Evolutionary conservation across 1,284 basidiomycete species (phyloP), one percentile per base, ranked within the genome.

Genomic region (Acaromyces ingoldii): DNA sequence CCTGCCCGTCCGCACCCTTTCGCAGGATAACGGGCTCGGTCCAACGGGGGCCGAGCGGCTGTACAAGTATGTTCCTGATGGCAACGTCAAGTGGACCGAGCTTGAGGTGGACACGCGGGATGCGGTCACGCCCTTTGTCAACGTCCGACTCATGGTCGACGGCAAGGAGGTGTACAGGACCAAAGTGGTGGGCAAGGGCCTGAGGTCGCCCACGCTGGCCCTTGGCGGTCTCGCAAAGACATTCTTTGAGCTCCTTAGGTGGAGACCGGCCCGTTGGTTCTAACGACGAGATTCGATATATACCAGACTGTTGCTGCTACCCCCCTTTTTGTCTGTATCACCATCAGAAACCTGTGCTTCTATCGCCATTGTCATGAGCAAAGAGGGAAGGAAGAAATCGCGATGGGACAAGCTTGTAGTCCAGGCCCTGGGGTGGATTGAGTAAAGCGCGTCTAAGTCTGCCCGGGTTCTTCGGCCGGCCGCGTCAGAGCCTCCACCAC

Each of bases 71-170:
- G 46, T 74, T 10, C 75, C 74, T 4, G 66, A 74, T 40, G 72
- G 72, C 6, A 77, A 78, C 58, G 53, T 70, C 58, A 79, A 79
- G 61, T 78, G 77, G 68, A 83, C 85, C 6, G 78, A 84, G 0
- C 81, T 90, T 46, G 85, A 87, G 71, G 80, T 90, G 25, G 85
- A 90, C 70, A 87, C 86, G 0, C 79, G 81, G 37, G 78, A 85
- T 57, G 69, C 77, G 3, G 73, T 79, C 33, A 77, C 78, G 34
- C 87, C 87, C 0, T 78, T 77, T 3, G 76, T 87, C 13, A 49
- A 52, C 5, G 58, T 66, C 3, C 50, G 53, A 11, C 65, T 85
- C 2, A 77, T 83, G 61, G 81, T 88, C 53, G 83, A 88, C 62
- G 87, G 87, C 10, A 78, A 80, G 50, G 72, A 79, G 21, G 80